Percentiles rank a stretch among this genome's conserved stretches.
Conservation (phyloP, 2,329 filamentous ascomycete species). For the Microsporum audouinii region DNA sequence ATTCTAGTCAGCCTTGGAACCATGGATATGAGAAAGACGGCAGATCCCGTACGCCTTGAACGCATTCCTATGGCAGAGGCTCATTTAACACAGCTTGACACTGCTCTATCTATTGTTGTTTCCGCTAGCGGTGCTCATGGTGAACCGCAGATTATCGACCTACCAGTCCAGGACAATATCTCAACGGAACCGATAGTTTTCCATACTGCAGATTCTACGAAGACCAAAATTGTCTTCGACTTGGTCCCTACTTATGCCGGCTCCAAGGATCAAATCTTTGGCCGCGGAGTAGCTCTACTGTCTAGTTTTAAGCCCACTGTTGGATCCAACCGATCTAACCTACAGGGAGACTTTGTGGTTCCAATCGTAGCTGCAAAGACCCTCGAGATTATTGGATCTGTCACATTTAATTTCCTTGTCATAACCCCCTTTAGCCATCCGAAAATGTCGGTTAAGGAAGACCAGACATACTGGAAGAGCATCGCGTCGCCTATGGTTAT, state of each 20-base stretch:
- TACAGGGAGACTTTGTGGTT: constrained; percentile 85
- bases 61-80: constrained; percentile 77
- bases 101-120: constrained; percentile 80
- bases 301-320: constrained; percentile 74
- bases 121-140: constrained; percentile 75
- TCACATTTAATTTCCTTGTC: constrained; percentile 94
- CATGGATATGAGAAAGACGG: constrained; percentile 79
- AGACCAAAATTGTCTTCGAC: constrained; percentile 86
- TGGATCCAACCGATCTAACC: constrained; percentile 74
- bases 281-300: constrained; percentile 75
- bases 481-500: constrained; percentile 76
- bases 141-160: constrained; percentile 77
- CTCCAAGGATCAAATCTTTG: constrained; percentile 65
- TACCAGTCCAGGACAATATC: constrained; percentile 88
- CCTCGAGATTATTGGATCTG: constrained; percentile 80
- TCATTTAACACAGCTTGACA: constrained; percentile 87
- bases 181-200: constrained; percentile 90
- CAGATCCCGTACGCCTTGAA: constrained; percentile 74
- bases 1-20: constrained; percentile 85
- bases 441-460: constrained; percentile 80
- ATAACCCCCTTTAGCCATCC: constrained; percentile 91
- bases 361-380: constrained; percentile 74
- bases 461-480: constrained; percentile 95
- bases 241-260: constrained; percentile 93
- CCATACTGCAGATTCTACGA: constrained; percentile 61